Base-by-base conservation (phyloP, 495 filamentous ascomycete species). In the Oidiodendron maius region DNA sequence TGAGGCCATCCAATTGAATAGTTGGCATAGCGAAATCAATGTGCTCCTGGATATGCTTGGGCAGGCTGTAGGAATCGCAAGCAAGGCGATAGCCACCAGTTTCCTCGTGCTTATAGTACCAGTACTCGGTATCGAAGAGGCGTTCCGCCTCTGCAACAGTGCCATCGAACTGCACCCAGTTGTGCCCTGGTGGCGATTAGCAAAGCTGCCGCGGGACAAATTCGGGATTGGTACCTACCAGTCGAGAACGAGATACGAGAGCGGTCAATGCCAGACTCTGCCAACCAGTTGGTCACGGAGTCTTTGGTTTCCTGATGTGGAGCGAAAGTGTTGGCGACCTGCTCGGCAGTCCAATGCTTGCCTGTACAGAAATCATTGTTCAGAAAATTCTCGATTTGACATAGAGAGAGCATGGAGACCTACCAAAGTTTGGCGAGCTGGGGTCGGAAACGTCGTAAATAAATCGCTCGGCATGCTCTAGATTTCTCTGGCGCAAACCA, bases 401-500 rank as follows among this genome's bases (percentile, higher is more conserved):
- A 32, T n/a, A 28, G 54, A n/a, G n/a, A n/a, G n/a, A n/a, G n/a
- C n/a, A n/a, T n/a, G n/a, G n/a, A n/a, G n/a, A 43, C 40, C 52
- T 50, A 41, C 56, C 62, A 46, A 53, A 64, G 20, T 56, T 57
- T 1, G 53, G 36, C 34, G 62, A 63, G 30, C 26, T 25, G 1
- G 62, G 62, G 36, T 64, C 40, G 3, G 64, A 59, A 15, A 65
- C 53, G 16, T 59, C 59, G 10, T 58, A 43, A 15, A 64, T 54
- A 21, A 55, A 59, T 22, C 61, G 57, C 20, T 63, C 57, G 25
- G 54, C 58, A 5, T 46, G 44, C n/a, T 64, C 55, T 1, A 66
- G 50, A 45, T 66, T 66, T 17, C 48, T 54, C 46, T 66, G 64
- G 44, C 53, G 53, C 21, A 65, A 40, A 21, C 58, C 62, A 32